These are phyloP conservation scores for Phaeosphaeriaceae sp. DNA, from an alignment of 2,329 filamentous ascomycete genomes.

Conservation along the genomic window DNA sequence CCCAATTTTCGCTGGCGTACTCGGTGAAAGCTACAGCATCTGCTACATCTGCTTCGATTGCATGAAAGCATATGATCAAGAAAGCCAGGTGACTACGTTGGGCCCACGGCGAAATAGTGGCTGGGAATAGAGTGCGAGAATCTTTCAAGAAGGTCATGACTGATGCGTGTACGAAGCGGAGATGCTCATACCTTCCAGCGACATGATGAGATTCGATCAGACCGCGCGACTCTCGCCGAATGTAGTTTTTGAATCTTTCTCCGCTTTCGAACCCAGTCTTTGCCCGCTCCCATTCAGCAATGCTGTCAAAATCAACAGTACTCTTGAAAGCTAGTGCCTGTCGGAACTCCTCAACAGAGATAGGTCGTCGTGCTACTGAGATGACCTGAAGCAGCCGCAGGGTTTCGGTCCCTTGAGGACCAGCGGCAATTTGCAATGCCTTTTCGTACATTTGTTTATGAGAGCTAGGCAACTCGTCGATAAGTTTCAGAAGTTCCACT, in stretches of 20 bases:
- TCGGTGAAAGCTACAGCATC: neutral
- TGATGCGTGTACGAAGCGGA: slow-evolving; percentile 1
- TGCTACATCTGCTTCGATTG: neutral
- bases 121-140: neutral
- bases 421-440: neutral
- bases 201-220: neutral
- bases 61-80: neutral
- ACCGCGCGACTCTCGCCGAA: slow-evolving; percentile 1
- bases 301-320: neutral
- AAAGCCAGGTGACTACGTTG: neutral
- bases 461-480: neutral
- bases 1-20: slow-evolving; percentile 3
- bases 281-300: slow-evolving; percentile 2
- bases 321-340: neutral
- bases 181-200: neutral
- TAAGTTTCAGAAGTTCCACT: neutral
- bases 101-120: neutral
- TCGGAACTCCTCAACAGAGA: slow-evolving; percentile 1
- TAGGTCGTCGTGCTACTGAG: neutral
- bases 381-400: neutral
- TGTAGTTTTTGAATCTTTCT: slow-evolving; percentile 1
- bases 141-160: slow-evolving; percentile 1
- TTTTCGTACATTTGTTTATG: slow-evolving; percentile 2
- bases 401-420: neutral
- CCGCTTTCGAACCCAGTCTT: slow-evolving; percentile 1